phyloP scores from a whole-genome alignment of 768 basidiomycete species.

The Neoboletus brunneissimus region DNA sequence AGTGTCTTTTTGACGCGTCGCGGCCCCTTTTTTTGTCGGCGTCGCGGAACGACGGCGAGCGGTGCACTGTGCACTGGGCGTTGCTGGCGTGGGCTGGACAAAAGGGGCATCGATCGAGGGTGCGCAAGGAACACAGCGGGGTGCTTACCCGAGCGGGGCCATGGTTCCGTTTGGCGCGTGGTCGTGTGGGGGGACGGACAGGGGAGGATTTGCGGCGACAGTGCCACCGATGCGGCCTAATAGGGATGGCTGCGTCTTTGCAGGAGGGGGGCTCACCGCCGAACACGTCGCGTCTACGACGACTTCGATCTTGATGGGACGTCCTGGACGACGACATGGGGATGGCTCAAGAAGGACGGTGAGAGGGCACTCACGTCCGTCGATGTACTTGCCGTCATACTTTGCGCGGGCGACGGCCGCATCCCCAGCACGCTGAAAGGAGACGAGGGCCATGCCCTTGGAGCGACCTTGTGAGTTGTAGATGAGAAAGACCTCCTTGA shows the following conservation, averaged over 20 bases:
- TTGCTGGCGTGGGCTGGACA: conserved; percentile 21
- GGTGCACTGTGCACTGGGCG: conserved; percentile 18
- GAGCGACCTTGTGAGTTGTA: conserved; percentile 74
- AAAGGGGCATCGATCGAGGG: neutral
- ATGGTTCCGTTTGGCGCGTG: conserved; percentile 18
- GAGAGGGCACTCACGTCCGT: conserved; percentile 43
- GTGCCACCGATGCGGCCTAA: conserved; percentile 36
- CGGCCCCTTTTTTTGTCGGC: conserved; percentile 68
- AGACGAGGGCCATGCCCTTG: conserved; percentile 78
- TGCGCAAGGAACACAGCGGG: neutral
- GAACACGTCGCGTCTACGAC: conserved; percentile 44
- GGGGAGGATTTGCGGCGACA: neutral
- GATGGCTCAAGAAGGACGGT: neutral
- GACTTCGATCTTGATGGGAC: conserved; percentile 65
- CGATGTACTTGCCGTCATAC: conserved; percentile 76
- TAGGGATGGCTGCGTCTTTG: conserved; percentile 36
- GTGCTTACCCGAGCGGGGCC: conserved; percentile 10
- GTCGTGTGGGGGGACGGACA: conserved; percentile 6
- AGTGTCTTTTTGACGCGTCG: conserved; percentile 67
- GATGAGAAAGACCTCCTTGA: conserved; percentile 67
- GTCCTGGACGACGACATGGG: conserved; percentile 39
- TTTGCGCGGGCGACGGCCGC: conserved; percentile 61
- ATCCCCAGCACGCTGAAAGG: conserved; percentile 61
- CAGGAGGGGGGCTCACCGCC: conserved; percentile 20
- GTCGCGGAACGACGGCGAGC: conserved; percentile 31